Evolutionary conservation across 768 basidiomycete species (phyloP), one percentile per base, ranked within the genome.

Genomic region (Panaeolus cyanescens): DNA sequence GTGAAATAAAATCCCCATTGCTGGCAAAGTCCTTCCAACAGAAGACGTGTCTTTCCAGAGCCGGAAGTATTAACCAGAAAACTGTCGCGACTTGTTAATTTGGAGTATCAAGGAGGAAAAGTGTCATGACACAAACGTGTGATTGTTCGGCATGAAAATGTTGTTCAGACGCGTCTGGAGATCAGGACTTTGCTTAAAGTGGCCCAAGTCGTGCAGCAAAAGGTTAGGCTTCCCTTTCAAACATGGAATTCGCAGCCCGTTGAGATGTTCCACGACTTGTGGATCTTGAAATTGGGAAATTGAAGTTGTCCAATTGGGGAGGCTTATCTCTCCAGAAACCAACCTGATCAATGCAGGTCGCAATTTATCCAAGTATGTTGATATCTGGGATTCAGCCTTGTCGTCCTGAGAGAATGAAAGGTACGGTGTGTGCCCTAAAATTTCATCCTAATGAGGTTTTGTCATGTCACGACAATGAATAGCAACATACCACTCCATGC

Each of bases 1-100:
- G 80, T 81, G 62, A 82, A 80, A 64, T 82, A 82, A 57, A 82
- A 77, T 4, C 80, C 81, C 81, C 81, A 82, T 42, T 75, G 68
- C 31, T 74, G 64, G 58, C 80, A 81, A 4, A 82, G 71, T 20
- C 80, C 80, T 65, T 81, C 80, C 8, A 82, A 64, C 2, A 82
- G 67, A 10, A 80, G 70, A 32, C 80, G 70, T 0, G 80, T 81
- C 63, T 82, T 82, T 19, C 80, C 80, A 2, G 80, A 80, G 7
- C 80, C 80, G 22, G 80, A 82, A 0, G 81, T 82, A 50, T 82
- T 82, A 31, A 82, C 77, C 17, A 82, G 72, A 58, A 80, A 78
- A 13, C 79, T 80, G 40, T n/a, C 40, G 17, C 30, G 25, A 28
- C 45, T 28, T 28, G 45, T 50, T 50, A 50, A 50, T 50, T 50